Base-by-base conservation (phyloP, 345 rosid species). In the Theobroma cacao region DNA sequence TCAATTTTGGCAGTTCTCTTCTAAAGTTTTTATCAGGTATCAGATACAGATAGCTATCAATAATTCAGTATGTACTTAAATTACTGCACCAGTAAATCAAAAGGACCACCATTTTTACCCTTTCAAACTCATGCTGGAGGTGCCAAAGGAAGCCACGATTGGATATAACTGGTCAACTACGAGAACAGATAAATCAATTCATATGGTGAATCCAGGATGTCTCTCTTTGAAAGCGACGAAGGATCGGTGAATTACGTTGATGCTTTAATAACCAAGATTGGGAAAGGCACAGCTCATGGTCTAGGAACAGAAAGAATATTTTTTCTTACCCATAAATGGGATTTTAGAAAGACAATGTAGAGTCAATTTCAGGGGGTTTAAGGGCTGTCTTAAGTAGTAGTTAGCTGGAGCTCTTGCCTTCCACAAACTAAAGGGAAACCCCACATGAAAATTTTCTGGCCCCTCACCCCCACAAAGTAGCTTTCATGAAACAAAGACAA, bases 301-400 rank as follows among this genome's bases (percentile, higher is more conserved):
- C 4, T 0, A 64, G 50, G 77, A 68, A 43, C 81, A 82, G 59
- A 78, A 20, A 45, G 81, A 78, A 75, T 75, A 45, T 8, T 76
- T 47, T n/a, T 64, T 24, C 26, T 65, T 12, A 55, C 55, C 47
- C 59, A n/a, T 38, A 63, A 70, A 48, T 30, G 63, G 45, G 60
- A 26, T 59, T 75, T 75, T 15, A 24, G 38, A 74, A 72, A 72
- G 71, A 52, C 52, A 64, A 65, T 17, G 78, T 31, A 7, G 50
- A 41, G 74, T 82, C 70, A 33, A 48, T 75, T 78, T 70, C 77
- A 20, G 52, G 63, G 7, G 53, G 22, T 38, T 76, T 12, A 45
- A 22, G 38, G 45, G 24, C 11, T 45, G 55, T 47, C 7, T 47
- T 30, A 18, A 47, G 59, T 17, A 47, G 59, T 17, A 30, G 10